These are phyloP conservation scores for Datura wrightii DNA, from an alignment of 257 asterid species.

Conservation along the genomic window DNA sequence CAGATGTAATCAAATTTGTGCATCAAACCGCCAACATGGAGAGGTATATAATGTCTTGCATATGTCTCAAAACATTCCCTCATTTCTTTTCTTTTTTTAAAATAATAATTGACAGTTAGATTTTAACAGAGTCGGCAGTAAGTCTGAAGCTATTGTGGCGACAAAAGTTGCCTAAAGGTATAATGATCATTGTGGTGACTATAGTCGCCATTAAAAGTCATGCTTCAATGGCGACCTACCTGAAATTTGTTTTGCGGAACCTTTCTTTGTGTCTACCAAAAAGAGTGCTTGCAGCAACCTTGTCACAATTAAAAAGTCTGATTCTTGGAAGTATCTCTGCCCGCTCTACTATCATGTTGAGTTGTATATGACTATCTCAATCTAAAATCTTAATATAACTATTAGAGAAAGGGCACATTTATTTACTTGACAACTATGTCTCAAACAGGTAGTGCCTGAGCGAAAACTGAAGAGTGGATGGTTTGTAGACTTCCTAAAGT, in stretches of 20 bases:
- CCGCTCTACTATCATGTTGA: not conserved
- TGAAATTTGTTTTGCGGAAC: not conserved
- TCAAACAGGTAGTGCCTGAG: not conserved
- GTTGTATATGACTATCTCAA: not conserved
- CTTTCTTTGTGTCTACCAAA: too few relatives aligned
- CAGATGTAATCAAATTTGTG: not conserved
- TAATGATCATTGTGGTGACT: not conserved
- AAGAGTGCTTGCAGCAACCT: too few relatives aligned
- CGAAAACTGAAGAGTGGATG: not conserved
- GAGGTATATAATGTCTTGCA: constrained; percentile 7
- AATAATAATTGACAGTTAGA: too few relatives aligned
- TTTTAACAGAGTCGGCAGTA: not conserved
- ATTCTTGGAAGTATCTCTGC: not conserved
- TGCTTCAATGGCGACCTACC: not conserved
- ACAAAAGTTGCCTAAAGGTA: not conserved
- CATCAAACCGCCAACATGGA: not conserved
- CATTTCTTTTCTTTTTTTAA: not conserved
- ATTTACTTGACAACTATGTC: not conserved
- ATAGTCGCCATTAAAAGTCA: not conserved
- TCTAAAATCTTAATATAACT: not conserved
- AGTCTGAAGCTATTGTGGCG: not conserved
- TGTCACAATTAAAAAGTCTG: too few relatives aligned
- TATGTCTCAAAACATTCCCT: not conserved
- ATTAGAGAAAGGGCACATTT: not conserved
- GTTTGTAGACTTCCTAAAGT: constrained; percentile 34